Evolutionary conservation across 176 grass and related monocot species (phyloP), one percentile per base, ranked within the genome.

Genomic region (Oryza meridionalis): DNA sequence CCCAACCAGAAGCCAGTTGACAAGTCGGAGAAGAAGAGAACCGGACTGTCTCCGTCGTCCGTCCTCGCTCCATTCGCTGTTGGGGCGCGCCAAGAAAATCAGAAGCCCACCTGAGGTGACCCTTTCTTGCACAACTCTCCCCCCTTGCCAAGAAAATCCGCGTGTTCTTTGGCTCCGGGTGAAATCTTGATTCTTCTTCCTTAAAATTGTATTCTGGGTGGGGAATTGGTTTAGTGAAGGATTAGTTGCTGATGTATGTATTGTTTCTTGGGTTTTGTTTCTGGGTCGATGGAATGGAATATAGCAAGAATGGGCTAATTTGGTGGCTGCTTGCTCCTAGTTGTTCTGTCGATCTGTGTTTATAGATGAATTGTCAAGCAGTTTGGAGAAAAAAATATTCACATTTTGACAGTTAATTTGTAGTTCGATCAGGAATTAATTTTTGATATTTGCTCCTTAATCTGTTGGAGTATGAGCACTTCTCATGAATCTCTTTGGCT

Each of bases 21-120:
- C 24, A 25, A 31, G 51, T 53, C 6, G 22, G 43, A 82, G 66
- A 11, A 46, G 31, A n/a, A 53, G 55, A 70, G 68, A 68, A 78
- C 21, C 11, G 62, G 67, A 4, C 51, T n/a, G 55, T 65, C 75
- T 73, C 59, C 67, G 38, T 72, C 26, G 38, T 47, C 27, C 26
- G 38, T 47, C 27, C 68, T 11, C 37, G 47, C 7, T 19, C 17
- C 21, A 65, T 11, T 25, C 50, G 51, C 46, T 13, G 46, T 69
- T 44, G 17, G 2, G 49, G 27, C 42, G 55, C 47, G 25, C 45
- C 33, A 68, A 42, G 47, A 75, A 47, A 47, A 70, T 67, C 75
- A 24, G 26, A 79, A 88, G 80, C 78, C 76, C 65, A 66, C 44
- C 74, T 72, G 78, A 85, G 78, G 83, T 86, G 63, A 53, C 12